Conservation (phyloP, 306 rosid genomes). For the Lathyrus oleraceus region DNA sequence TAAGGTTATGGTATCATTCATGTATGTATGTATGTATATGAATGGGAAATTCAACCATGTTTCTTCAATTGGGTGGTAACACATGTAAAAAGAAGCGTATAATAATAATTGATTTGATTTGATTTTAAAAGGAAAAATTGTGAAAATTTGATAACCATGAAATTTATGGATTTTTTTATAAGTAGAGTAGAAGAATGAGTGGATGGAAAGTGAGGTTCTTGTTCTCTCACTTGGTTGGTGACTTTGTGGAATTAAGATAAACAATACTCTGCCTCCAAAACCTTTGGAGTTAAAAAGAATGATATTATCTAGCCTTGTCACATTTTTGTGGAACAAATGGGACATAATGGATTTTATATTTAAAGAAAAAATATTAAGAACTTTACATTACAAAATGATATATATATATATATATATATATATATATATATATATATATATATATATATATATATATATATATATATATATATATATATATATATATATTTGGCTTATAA, state of each 20-base stretch:
- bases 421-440: no score
- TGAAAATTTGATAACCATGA: not conserved
- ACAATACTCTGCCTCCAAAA: slow-evolving; percentile 11
- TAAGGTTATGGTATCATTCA: not conserved
- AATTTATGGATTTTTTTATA: not conserved
- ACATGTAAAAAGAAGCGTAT: not conserved
- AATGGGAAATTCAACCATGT: no score
- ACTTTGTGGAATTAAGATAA: not conserved
- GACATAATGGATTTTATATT: no score
- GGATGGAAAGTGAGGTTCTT: not conserved
- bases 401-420: no score
- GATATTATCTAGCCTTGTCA: not conserved
- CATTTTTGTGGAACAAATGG: not conserved
- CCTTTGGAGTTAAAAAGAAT: not conserved
- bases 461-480: no score
- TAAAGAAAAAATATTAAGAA: no score
- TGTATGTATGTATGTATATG: no score
- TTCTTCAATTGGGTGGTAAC: no score
- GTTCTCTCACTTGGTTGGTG: not conserved
- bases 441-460: no score
- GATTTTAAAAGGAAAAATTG: not conserved
- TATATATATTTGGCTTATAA: no score
- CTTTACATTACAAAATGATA: no score
- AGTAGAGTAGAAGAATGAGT: not conserved
- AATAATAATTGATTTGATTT: not conserved